phyloP scores from a whole-genome alignment of 1,284 basidiomycete genomes.

The Pseudozyma flocculosa region DNA sequence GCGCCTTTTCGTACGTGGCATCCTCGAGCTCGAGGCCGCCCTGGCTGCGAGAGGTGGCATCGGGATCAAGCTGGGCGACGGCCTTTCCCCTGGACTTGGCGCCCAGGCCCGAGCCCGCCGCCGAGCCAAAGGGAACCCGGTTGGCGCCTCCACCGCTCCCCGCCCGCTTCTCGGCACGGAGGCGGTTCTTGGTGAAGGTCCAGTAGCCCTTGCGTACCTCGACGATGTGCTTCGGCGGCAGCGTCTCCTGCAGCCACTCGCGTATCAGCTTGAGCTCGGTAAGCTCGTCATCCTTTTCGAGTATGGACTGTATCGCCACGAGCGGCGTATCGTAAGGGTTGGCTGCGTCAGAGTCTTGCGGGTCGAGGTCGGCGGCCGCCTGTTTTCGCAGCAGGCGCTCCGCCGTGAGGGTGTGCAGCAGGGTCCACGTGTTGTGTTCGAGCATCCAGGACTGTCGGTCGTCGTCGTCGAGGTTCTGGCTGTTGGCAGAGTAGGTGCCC shows the following conservation, averaged over 20 bases:
- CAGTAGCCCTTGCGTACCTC: conserved; percentile 56
- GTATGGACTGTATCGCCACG: conserved; percentile 46
- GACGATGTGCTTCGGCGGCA: conserved; percentile 40
- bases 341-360: conserved; percentile 3
- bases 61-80: conserved; percentile 51
- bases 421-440: conserved; percentile 47
- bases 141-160: conserved; percentile 14
- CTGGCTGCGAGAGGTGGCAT: conserved; percentile 44
- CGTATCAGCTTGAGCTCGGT: conserved; percentile 54
- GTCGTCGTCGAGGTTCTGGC: conserved; percentile 26
- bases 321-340: conserved; percentile 52
- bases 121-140: conserved; percentile 22
- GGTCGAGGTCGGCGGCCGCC: conserved; percentile 24
- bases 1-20: conserved; percentile 70
- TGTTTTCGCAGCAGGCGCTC: conserved; percentile 38
- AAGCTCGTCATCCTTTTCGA: conserved; percentile 40
- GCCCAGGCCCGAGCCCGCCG: conserved; percentile 25
- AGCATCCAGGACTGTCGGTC: conserved; percentile 36
- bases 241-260: conserved; percentile 53
- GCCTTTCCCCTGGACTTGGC: conserved; percentile 36
- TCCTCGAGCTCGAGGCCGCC: conserved; percentile 50
- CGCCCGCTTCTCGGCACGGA: conserved; percentile 47
- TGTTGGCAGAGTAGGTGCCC: conserved; percentile 11
- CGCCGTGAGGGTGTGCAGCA: conserved; percentile 39
- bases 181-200: conserved; percentile 52